Base-by-base conservation (phyloP, 257 asterid genomes). In the Przewalskia tangutica region DNA sequence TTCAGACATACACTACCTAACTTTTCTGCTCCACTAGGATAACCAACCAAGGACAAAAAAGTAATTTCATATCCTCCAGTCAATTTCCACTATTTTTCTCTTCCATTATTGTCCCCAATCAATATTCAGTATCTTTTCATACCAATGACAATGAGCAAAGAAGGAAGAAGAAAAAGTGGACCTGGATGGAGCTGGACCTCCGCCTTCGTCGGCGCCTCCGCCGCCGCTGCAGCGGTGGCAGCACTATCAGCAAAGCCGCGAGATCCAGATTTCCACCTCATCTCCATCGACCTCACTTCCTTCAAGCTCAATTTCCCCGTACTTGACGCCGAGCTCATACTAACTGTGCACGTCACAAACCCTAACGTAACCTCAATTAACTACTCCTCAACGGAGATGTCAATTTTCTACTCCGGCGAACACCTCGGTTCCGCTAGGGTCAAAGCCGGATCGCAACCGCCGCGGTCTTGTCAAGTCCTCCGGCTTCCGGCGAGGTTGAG, bases 331-430 rank as follows among this genome's bases (percentile, higher is more conserved):
- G 97, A 95, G 56, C 53, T 89, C 5, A 86, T 85, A 89, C 92
- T 95, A 40, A 95, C 94, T 83, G 96, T 95, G 84, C 99, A 95
- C 93, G 97, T 95, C 82, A 88, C 94, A 82, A 95, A 95, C 91
- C 99, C 99, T 58, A 95, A 95, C 90, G 84, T 87, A 46, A 95
- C 84, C 20, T 91, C 96, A 48, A 88, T 95, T 85, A 84, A 73
- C 85, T 95, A 94, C 92, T 82, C 93, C 84, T 89, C 91, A 83
- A 85, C 98, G 18, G 88, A 82, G 56, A 90, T 95, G 97, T 88
- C 93, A 68, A 94, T 95, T 76, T 91, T 53, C 90, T 95, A 95
- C 92, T 84, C 82, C 82, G 99, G 97, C 27, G 77, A 93, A 4
- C 93, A 89, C 71, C 91, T 95, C 85, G 98, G 98, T 9, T 91